These are phyloP conservation scores for Dimargaris cristalligena DNA, from an alignment of 192 early-diverging fungal species.

Conservation along the genomic window DNA sequence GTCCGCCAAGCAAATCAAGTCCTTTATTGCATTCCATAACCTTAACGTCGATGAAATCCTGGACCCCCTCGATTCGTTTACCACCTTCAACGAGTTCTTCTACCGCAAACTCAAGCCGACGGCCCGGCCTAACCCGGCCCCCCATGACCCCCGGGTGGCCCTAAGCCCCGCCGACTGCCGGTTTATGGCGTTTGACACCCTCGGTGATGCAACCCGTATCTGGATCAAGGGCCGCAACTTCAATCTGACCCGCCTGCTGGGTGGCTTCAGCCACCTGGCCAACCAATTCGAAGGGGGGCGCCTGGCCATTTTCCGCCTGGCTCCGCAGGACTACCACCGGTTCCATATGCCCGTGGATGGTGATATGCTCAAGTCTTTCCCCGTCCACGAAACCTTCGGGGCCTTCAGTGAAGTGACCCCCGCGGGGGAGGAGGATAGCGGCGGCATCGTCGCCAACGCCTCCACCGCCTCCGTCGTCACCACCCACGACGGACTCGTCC, in stretches of 20 bases:
- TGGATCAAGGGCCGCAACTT: conserved; percentile 74
- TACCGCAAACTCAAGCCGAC: conserved; percentile 58
- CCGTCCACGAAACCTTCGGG: neutral
- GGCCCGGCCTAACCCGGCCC: conserved; percentile 27
- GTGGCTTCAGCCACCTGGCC: conserved; percentile 25
- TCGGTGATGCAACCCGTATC: conserved; percentile 43
- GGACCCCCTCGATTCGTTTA: conserved; percentile 45
- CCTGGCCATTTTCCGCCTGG: conserved; percentile 54
- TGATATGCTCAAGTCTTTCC: conserved; percentile 22
- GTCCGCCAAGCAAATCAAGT: conserved; percentile 42
- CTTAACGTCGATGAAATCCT: conserved; percentile 47
- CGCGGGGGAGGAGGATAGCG: neutral
- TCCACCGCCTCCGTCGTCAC: conserved; percentile 12
- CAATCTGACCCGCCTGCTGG: conserved; percentile 36
- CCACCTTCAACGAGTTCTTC: conserved; percentile 76
- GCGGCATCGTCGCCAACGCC: too few species aligned
- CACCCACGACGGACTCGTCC: neutral
- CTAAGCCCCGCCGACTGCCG: conserved; percentile 65
- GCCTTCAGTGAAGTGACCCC: neutral
- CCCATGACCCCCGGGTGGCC: conserved; percentile 31
- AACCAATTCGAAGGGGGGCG: conserved; percentile 40
- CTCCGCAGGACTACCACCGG: conserved; percentile 76
- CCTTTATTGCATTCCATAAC: conserved; percentile 56
- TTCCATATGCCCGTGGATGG: conserved; percentile 64
- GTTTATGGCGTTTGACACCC: conserved; percentile 42